Percentiles rank a stretch among this genome's conserved stretches.
Evolutionary conservation across 768 basidiomycete species (phyloP).

Genomic region (Amanita muscaria): DNA sequence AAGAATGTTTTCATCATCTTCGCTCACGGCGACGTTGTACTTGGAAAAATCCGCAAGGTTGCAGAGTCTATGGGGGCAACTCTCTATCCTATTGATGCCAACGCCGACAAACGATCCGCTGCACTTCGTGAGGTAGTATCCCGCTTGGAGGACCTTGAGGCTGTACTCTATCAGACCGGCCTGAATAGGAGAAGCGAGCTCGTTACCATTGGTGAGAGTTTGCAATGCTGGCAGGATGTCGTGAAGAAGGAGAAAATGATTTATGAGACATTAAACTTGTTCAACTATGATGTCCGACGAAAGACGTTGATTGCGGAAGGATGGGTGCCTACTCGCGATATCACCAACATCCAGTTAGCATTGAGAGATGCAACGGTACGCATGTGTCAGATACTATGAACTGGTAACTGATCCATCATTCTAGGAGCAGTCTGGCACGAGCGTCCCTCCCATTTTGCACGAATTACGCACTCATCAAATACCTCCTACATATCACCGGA

Average conservation of each 20-base stretch:
- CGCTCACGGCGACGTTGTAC: constrained; percentile 86
- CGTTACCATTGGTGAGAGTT: constrained; percentile 71
- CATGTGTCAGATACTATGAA: constrained; percentile 14
- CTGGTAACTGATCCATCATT: constrained; percentile 15
- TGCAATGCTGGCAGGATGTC: constrained; percentile 89
- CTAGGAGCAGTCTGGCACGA: constrained; percentile 86
- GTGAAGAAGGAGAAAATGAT: constrained; percentile 94
- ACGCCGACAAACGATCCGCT: constrained; percentile 85
- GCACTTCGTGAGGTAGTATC: constrained; percentile 81
- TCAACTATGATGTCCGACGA: constrained; percentile 88
- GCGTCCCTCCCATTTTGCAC: constrained; percentile 84
- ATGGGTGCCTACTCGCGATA: constrained; percentile 94
- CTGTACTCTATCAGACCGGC: constrained; percentile 84
- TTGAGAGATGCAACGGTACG: constrained; percentile 78
- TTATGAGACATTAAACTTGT: constrained; percentile 90
- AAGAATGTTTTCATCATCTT: constrained; percentile 99
- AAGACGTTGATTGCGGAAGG: constrained; percentile 97
- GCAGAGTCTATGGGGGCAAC: constrained; percentile 99
- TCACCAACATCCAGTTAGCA: constrained; percentile 76
- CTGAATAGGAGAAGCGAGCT: constrained; percentile 76
- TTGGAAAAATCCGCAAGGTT: constrained; percentile 96
- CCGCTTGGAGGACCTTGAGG: constrained; percentile 87
- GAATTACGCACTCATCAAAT: constrained; percentile 85
- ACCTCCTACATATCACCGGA: constrained; percentile 91
- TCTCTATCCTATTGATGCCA: constrained; percentile 91